These are phyloP conservation scores for Physcia stellaris DNA, from an alignment of 495 filamentous ascomycete species.

Conservation along the genomic window DNA sequence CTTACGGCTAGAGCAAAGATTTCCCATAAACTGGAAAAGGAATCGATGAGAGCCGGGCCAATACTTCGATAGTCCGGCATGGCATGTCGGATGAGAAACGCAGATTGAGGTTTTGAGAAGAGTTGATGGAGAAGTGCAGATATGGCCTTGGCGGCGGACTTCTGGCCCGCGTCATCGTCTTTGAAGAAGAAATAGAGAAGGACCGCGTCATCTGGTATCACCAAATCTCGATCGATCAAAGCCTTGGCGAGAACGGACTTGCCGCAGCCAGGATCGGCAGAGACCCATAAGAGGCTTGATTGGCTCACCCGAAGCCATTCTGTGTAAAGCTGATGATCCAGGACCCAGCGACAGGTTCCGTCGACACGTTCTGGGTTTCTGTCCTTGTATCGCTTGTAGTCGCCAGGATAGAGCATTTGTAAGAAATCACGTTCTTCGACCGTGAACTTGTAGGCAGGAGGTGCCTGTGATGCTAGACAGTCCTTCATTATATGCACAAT, in stretches of 20 bases:
- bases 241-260: slow-evolving; percentile 26
- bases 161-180: slow-evolving; percentile 34
- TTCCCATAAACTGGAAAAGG: slow-evolving; percentile 2
- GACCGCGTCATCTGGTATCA: background rate
- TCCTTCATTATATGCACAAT: too few species aligned
- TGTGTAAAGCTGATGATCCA: too few species aligned
- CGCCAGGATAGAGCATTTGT: too few species aligned
- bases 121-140: slow-evolving; percentile 17
- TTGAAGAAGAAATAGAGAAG: slow-evolving; percentile 48
- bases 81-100: slow-evolving; percentile 18
- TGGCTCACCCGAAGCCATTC: too few species aligned
- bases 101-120: too few species aligned
- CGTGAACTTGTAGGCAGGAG: too few species aligned
- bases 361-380: too few species aligned
- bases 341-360: too few species aligned
- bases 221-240: slow-evolving; percentile 17
- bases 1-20: slow-evolving; percentile 6
- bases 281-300: too few species aligned
- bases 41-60: slow-evolving; percentile 7
- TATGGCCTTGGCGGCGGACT: slow-evolving; percentile 15
- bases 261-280: slow-evolving; percentile 29
- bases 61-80: slow-evolving; percentile 18
- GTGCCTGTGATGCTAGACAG: too few species aligned
- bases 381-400: too few species aligned
- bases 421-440: too few species aligned